These are phyloP conservation scores for Tetrapyrgos nigripes DNA, from an alignment of 1,284 basidiomycete genomes.

Conservation along the genomic window DNA sequence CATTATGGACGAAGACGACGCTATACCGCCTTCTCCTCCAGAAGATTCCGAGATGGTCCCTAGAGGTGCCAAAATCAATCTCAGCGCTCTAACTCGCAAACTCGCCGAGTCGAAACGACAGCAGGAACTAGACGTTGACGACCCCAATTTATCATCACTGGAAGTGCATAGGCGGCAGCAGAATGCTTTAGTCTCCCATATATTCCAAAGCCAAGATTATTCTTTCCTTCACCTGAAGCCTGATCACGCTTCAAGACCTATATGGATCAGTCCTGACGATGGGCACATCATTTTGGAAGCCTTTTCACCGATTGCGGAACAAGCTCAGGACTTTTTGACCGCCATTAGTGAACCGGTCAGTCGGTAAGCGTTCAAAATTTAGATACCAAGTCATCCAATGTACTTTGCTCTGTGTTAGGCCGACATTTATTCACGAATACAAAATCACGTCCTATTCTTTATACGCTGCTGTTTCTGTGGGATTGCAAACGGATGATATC, in stretches of 20 bases:
- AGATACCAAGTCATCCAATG: conserved; percentile 6
- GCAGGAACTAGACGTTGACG: conserved; percentile 43
- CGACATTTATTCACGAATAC: conserved; percentile 98
- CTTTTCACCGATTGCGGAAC: conserved; percentile 95
- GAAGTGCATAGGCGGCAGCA: conserved; percentile 71
- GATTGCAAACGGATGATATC: conserved; percentile 97
- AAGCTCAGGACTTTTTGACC: conserved; percentile 98
- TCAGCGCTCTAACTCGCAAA: conserved; percentile 80
- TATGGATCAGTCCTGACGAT: conserved; percentile 95
- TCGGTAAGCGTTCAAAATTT: conserved; percentile 64
- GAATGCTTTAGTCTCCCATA: conserved; percentile 75
- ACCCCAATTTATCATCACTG: conserved; percentile 51
- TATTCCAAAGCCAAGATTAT: conserved; percentile 77
- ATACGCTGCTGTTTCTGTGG: conserved; percentile 98
- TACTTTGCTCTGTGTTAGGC: conserved; percentile 59
- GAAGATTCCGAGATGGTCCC: conserved; percentile 62
- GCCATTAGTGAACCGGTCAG: conserved; percentile 99
- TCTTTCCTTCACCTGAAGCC: conserved; percentile 85
- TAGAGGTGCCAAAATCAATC: conserved; percentile 78
- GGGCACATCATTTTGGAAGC: conserved; percentile 96
- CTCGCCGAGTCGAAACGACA: conserved; percentile 63
- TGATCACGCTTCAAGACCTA: conserved; percentile 89
- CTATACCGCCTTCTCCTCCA: conserved; percentile 56
- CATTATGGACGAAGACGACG: conserved; percentile 52
- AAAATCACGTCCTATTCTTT: conserved; percentile 97